Evolutionary conservation across 768 basidiomycete genomes (phyloP), one percentile per base, ranked within the genome.

Genomic region (Amanita rimosa): DNA sequence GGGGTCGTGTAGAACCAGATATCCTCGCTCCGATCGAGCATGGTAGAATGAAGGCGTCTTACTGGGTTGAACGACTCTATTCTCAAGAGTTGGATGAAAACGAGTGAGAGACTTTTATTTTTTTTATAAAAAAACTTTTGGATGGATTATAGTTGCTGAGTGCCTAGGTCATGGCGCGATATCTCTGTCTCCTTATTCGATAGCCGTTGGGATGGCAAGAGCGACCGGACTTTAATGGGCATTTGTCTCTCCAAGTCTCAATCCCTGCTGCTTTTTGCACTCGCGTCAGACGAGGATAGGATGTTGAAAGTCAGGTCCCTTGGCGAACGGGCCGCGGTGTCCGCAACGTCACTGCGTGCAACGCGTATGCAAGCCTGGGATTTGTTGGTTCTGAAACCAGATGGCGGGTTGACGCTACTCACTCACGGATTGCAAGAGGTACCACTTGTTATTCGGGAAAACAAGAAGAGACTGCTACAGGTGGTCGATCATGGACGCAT

Each of bases 291-390:
- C n/a, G 63, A 70, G 19, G 65, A 74, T 40, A 63, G 68, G 29
- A 62, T 64, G 2, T 60, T 81, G 43, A 64, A 67, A 48, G 67
- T 75, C 22, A 57, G 56, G 1, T 64, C 60, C n/a, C 17, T 73
- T 11, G 57, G 66, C 0, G 60, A 67, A 36, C 45, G 60, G 34
- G 64, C 58, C 52, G 84, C 76, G 0, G 56, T 76, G 1, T 76
- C 81, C 2, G 72, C 76, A 0, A 67, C 74, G 0, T 66, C 86
- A 3, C 63, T 92, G 34, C 68, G 74, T 16, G 75, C 79, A 1
- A 85, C 83, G 3, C 78, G 92, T 16, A 64, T 65, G 6, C 65
- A 70, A 11, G 69, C 89, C 11, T 71, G 71, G 60, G 93, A 96
- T 61, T 66, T 92, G 8, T 63, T 95, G 4, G 63, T 84, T 13